Conservation (phyloP, 2,329 filamentous ascomycete species). For the Coniosporium tulheliwenetii region DNA sequence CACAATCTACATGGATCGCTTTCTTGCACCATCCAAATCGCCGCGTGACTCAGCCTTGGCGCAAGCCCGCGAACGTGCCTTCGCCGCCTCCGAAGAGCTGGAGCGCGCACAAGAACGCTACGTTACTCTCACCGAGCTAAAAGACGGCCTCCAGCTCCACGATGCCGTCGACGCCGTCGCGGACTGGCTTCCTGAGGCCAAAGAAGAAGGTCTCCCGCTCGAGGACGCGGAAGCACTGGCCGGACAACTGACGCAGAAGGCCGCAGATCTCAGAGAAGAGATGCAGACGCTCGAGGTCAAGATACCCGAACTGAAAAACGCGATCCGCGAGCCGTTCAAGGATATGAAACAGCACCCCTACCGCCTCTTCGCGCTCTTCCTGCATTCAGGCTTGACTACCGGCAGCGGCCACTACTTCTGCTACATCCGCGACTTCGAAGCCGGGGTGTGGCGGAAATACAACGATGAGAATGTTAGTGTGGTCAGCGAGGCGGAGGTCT, state of each 20-base stretch:
- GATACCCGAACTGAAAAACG: slow-evolving; percentile 31
- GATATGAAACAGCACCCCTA: slow-evolving; percentile 55
- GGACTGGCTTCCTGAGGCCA: no score
- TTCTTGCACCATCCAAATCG: no score
- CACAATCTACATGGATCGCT: slow-evolving; percentile 66
- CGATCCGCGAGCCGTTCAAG: slow-evolving; percentile 44
- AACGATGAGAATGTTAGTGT: slow-evolving; percentile 75
- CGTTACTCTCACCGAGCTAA: no score
- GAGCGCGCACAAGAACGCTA: no score
- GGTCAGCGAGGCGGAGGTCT: slow-evolving; percentile 45
- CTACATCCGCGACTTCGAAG: slow-evolving; percentile 81
- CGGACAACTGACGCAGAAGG: background rate
- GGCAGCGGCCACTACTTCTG: slow-evolving; percentile 83
- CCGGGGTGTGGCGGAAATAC: slow-evolving; percentile 76
- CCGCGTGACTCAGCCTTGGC: no score
- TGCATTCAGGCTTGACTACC: slow-evolving; percentile 53
- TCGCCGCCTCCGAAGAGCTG: no score
- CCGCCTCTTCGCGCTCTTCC: slow-evolving; percentile 79
- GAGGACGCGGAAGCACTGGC: background rate
- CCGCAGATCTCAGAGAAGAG: slow-evolving; percentile 16
- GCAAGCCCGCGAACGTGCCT: no score
- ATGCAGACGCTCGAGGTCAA: slow-evolving; percentile 20
- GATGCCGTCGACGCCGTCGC: no score
- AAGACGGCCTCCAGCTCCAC: no score
- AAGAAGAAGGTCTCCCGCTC: no score